Base-by-base conservation (phyloP, 116 monocot species). In the Cymodocea nodosa region DNA sequence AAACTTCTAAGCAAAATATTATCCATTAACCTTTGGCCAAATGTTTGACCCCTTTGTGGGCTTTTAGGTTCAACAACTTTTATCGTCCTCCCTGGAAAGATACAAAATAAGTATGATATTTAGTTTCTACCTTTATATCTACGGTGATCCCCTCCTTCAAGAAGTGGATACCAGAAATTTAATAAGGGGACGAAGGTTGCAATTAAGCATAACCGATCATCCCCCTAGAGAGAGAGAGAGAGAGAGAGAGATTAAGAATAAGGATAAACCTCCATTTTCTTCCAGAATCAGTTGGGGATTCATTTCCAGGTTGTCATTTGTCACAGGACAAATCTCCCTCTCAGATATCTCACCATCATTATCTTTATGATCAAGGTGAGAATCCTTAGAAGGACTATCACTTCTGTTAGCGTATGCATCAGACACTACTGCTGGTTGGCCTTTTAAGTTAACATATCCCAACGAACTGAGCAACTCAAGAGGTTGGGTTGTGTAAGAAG, bases 1-100 rank as follows among this genome's bases (percentile, higher is more conserved):
- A 98, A 75, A 76, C 71, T 98, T 78, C 98, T 79, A 19, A 89
- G 55, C n/a, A 98, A 79, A 70, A 89, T 75, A 66, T 89, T 98
- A 70, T 98, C 98, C 92, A 97, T 84, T 68, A 98, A 56, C 63
- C 89, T 80, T 83, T 89, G 92, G 63, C 98, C 84, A 81, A 98
- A 84, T 40, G 84, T 84, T 80, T 89, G 93, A 78, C 73, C 80
- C 16, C 59, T 79, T 57, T 85, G 92, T 5, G 79, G 55, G 51
- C 62, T 75, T 50, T 67, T 72, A 67, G 67, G 58, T 66, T 71
- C 80, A 73, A 40, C 61, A 79, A 67, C 22, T 54, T 63, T 80
- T 70, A 82, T 70, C 25, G 11, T 40, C 14, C 71, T 84, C 35
- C 73, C 86, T 64, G 24, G 51, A 52, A 34, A 35, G 44, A 10